A percentile compares a stretch with the other conserved stretches of the same genome.
Evolutionary conservation across 1,284 basidiomycete genomes (phyloP).

Genomic region (Tilletia horrida): DNA sequence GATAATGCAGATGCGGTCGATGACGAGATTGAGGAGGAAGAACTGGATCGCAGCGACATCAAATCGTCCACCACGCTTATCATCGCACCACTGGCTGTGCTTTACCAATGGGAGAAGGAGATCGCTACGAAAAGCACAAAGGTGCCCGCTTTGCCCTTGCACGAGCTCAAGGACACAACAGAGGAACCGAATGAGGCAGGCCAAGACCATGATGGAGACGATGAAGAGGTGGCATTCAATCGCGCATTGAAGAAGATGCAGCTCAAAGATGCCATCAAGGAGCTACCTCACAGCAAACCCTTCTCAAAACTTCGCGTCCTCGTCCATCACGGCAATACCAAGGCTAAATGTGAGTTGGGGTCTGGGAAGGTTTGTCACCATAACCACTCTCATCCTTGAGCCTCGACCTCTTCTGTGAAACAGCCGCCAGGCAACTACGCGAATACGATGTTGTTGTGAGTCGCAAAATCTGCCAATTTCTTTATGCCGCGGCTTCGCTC

Average conservation of each 20-base stretch:
- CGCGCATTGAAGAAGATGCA: neutral
- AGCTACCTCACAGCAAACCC: slow-evolving; percentile 7
- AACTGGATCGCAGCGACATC: slow-evolving; percentile 27
- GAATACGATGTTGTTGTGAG: slow-evolving; percentile 41
- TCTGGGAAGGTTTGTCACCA: too few relatives aligned
- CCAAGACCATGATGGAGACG: neutral
- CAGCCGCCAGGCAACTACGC: slow-evolving; percentile 26
- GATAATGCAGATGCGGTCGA: neutral
- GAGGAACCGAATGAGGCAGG: neutral
- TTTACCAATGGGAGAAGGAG: slow-evolving; percentile 88
- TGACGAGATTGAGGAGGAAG: slow-evolving; percentile 11
- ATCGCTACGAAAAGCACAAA: slow-evolving; percentile 69
- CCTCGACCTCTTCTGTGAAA: neutral
- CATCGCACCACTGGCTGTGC: slow-evolving; percentile 63
- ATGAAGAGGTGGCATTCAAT: neutral
- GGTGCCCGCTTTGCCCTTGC: slow-evolving; percentile 26
- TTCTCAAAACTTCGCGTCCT: slow-evolving; percentile 37
- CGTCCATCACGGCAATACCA: slow-evolving; percentile 46
- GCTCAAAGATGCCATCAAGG: neutral
- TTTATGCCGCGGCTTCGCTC: too few relatives aligned
- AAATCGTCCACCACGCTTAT: slow-evolving; percentile 39
- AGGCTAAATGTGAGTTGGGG: slow-evolving; percentile 28
- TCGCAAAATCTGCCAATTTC: too few relatives aligned
- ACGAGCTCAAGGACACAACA: neutral
- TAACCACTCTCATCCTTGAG: too few relatives aligned